phyloP scores from a whole-genome alignment of 495 filamentous ascomycete species.

The Daldinia loculata region DNA sequence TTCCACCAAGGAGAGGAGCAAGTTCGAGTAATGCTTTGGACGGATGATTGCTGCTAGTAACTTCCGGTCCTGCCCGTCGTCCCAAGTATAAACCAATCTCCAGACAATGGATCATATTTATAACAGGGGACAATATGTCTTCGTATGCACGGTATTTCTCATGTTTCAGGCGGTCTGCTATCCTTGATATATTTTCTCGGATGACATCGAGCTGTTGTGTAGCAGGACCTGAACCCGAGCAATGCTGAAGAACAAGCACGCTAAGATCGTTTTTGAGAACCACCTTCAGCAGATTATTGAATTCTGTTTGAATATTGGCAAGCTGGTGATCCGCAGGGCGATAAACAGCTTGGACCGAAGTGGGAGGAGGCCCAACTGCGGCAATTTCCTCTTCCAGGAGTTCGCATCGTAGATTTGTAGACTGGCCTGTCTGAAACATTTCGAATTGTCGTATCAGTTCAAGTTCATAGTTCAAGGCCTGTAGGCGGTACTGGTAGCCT shows the following conservation, averaged over 20 bases:
- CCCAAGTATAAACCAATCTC: conserved; percentile 76
- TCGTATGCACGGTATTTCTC: conserved; percentile 76
- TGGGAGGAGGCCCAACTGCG: conserved; percentile 69
- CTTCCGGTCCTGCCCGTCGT: conserved; percentile 45
- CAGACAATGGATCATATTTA: conserved; percentile 83
- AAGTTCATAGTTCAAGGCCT: conserved; percentile 64
- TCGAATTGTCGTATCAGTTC: conserved; percentile 72
- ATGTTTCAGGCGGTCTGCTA: conserved; percentile 69
- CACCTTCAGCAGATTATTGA: conserved; percentile 75
- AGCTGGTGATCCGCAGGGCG: conserved; percentile 74
- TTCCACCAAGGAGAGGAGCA: conserved; percentile 72
- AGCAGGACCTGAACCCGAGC: conserved; percentile 33
- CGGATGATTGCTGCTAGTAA: conserved; percentile 37
- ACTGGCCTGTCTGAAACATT: conserved; percentile 70
- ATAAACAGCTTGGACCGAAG: conserved; percentile 63
- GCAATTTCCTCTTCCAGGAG: conserved; percentile 66
- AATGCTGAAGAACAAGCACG: conserved; percentile 45
- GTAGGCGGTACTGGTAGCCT: conserved; percentile 65
- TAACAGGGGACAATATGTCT: conserved; percentile 79
- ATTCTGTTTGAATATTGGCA: conserved; percentile 79
- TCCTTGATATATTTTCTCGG: conserved; percentile 74
- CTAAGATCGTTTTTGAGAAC: conserved; percentile 66
- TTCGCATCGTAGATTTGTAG: conserved; percentile 67
- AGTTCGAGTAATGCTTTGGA: conserved; percentile 56
- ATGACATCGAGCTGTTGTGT: conserved; percentile 65